These are phyloP conservation scores for Mycena belliarum DNA, from an alignment of 768 basidiomycete genomes.

Conservation along the genomic window DNA sequence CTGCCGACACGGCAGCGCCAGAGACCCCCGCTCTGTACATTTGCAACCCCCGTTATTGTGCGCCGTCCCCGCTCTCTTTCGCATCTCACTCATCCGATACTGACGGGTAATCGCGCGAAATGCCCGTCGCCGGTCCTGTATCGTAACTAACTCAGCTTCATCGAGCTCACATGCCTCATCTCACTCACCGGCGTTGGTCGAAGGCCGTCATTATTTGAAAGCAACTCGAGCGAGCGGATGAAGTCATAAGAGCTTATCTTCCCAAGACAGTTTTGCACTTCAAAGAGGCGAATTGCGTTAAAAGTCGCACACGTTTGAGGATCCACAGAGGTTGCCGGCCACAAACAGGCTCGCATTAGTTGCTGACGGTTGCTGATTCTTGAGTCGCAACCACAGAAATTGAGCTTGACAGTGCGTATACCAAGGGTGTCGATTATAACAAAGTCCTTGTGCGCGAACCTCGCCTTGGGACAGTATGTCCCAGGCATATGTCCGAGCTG, in stretches of 20 bases:
- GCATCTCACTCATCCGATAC: background rate
- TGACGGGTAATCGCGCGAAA: background rate
- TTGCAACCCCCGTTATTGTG: background rate
- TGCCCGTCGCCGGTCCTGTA: background rate
- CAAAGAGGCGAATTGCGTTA: background rate
- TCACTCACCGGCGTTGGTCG: background rate
- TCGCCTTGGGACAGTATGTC: background rate
- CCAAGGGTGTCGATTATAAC: background rate
- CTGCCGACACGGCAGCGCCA: slow-evolving; percentile 2
- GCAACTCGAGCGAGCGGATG: background rate
- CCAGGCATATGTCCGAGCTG: background rate
- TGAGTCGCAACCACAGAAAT: background rate
- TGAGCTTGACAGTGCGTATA: background rate
- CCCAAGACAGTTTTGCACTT: background rate
- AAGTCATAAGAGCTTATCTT: background rate
- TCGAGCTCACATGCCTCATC: background rate
- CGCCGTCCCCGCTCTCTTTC: slow-evolving; percentile 4
- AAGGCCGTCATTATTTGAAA: background rate
- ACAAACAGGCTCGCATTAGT: background rate
- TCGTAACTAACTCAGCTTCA: background rate
- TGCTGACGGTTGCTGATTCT: background rate
- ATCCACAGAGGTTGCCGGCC: background rate
- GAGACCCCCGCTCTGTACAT: background rate
- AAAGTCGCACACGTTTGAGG: background rate
- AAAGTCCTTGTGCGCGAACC: background rate